A percentile compares a stretch with the other conserved stretches of the same genome.
Evolutionary conservation across 1,139 yeast genomes (phyloP).

Genomic region (Ogataea hybrid): DNA sequence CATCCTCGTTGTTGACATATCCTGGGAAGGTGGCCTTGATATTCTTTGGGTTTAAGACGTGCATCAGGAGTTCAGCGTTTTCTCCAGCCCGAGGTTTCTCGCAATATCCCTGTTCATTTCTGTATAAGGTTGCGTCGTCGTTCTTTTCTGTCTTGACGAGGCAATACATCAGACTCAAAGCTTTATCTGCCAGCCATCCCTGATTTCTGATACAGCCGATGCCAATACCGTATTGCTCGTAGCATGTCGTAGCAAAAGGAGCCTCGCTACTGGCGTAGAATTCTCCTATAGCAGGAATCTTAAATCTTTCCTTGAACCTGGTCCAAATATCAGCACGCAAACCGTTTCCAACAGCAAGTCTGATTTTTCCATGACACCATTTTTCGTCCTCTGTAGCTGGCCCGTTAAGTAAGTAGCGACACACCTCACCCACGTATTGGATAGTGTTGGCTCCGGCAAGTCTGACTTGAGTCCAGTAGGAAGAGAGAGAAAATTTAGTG

Average conservation of each 20-base stretch:
- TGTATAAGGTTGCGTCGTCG: slow-evolving; percentile 68
- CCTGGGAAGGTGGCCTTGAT: slow-evolving; percentile 84
- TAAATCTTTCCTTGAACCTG: slow-evolving; percentile 73
- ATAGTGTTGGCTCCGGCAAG: slow-evolving; percentile 71
- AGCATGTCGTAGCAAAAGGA: slow-evolving; percentile 84
- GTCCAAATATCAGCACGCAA: slow-evolving; percentile 90
- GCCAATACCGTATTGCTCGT: slow-evolving; percentile 75
- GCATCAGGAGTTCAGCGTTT: slow-evolving; percentile 88
- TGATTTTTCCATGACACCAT: slow-evolving; percentile 49
- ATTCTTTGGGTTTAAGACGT: slow-evolving; percentile 60
- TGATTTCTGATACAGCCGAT: slow-evolving; percentile 88
- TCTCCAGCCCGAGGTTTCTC: slow-evolving; percentile 50
- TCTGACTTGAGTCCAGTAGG: slow-evolving; percentile 90
- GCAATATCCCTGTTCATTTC: slow-evolving; percentile 71
- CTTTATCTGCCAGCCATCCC: slow-evolving; percentile 59
- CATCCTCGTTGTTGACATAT: slow-evolving; percentile 76
- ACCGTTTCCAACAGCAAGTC: slow-evolving; percentile 89
- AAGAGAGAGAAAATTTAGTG: slow-evolving; percentile 77
- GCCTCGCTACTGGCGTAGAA: slow-evolving; percentile 95
- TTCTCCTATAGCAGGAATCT: slow-evolving; percentile 77
- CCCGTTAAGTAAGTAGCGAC: slow-evolving; percentile 77
- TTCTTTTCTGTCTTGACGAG: slow-evolving; percentile 79
- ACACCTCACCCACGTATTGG: slow-evolving; percentile 95
- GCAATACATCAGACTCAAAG: slow-evolving; percentile 56
- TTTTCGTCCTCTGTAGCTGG: slow-evolving; percentile 58